These are phyloP conservation scores for Aspergillus candidus DNA, from an alignment of 2,329 filamentous ascomycete genomes.

Conservation along the genomic window DNA sequence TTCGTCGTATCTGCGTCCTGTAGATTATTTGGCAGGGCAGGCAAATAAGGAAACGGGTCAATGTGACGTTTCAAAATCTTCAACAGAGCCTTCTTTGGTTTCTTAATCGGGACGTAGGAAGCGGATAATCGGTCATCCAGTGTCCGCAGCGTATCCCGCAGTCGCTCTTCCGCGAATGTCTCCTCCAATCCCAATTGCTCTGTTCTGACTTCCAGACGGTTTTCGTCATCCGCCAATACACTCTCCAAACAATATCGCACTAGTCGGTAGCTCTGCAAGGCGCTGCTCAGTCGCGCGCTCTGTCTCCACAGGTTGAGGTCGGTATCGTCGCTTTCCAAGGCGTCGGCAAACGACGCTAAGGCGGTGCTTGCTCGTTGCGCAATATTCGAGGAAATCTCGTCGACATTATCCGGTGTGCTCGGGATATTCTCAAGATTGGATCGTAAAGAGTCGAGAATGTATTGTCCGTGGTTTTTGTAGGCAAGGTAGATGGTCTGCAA, in stretches of 20 bases:
- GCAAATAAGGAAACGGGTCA: slow-evolving; percentile 48
- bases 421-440: slow-evolving; percentile 37
- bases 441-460: slow-evolving; percentile 69
- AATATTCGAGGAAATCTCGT: slow-evolving; percentile 15
- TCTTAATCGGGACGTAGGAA: slow-evolving; percentile 45
- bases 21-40: slow-evolving; percentile 28
- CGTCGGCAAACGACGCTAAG: slow-evolving; percentile 53
- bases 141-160: slow-evolving; percentile 44
- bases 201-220: slow-evolving; percentile 48
- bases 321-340: slow-evolving; percentile 59
- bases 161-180: slow-evolving; percentile 47
- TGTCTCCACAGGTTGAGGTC: slow-evolving; percentile 60
- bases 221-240: slow-evolving; percentile 56
- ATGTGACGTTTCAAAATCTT: slow-evolving; percentile 48
- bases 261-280: slow-evolving; percentile 54
- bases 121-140: slow-evolving; percentile 53
- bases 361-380: slow-evolving; percentile 38
- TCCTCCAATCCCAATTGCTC: slow-evolving; percentile 55
- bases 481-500: slow-evolving; percentile 87
- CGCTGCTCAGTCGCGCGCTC: slow-evolving; percentile 51
- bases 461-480: slow-evolving; percentile 93
- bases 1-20: slow-evolving; percentile 23
- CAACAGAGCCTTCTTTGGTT: slow-evolving; percentile 48
- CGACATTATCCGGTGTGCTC: slow-evolving; percentile 12
- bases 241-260: slow-evolving; percentile 59